phyloP scores from a whole-genome alignment of 1,139 yeast genomes.

The Blastobotrys capitulatus region DNA sequence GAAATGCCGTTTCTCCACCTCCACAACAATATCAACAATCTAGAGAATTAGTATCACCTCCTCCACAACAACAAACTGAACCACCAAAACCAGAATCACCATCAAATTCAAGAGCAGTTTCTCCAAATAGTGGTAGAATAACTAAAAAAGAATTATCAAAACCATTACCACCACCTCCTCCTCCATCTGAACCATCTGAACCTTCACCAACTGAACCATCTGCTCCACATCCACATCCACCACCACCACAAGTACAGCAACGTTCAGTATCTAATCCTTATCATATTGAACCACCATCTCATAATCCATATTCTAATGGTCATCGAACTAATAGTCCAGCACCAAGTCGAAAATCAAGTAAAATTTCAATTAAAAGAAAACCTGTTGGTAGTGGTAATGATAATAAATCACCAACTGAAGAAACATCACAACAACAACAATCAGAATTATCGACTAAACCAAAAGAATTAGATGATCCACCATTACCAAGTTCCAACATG shows the following conservation, averaged over 20 bases:
- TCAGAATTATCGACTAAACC: not conserved
- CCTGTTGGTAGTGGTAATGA: constrained; percentile 15
- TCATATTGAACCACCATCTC: too few species aligned
- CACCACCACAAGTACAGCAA: not conserved
- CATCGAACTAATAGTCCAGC: not conserved
- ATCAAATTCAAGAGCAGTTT: not conserved
- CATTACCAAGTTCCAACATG: not conserved
- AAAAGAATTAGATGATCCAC: not conserved
- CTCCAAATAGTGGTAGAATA: not conserved
- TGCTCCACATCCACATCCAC: too few species aligned
- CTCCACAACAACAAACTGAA: not conserved
- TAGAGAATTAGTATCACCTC: not conserved
- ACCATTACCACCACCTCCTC: constrained; percentile 13
- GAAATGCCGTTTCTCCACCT: not conserved
- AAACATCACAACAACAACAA: not conserved
- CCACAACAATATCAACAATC: not conserved
- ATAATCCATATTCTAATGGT: not conserved
- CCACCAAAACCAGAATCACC: not conserved
- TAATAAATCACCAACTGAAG: not conserved
- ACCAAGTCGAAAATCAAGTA: not conserved
- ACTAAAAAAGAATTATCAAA: not conserved
- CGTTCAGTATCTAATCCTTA: not conserved
- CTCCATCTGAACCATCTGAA: not conserved
- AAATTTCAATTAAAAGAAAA: constrained; percentile 18
- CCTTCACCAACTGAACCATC: too few species aligned